Evolutionary conservation across 2,329 filamentous ascomycete species (phyloP).

Genomic region (Purpureocillium takamizusanense): DNA sequence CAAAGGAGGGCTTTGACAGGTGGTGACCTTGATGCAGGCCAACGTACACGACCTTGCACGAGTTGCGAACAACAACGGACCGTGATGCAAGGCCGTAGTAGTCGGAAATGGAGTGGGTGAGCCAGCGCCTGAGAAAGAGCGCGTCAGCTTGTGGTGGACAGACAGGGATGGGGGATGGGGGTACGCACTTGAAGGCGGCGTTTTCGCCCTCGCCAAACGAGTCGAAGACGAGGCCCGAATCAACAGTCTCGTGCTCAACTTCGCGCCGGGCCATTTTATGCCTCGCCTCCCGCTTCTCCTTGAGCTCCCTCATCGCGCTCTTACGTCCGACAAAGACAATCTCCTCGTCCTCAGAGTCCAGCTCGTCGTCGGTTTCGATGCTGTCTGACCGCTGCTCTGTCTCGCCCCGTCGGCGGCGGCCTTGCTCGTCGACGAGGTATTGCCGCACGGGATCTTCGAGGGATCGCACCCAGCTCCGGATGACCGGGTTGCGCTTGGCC

Average conservation of each 20-base stretch:
- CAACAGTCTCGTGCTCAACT: slow-evolving; percentile 48
- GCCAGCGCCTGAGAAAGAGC: slow-evolving; percentile 74
- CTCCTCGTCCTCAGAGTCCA: slow-evolving; percentile 62
- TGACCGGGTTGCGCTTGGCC: slow-evolving; percentile 70
- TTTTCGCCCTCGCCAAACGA: slow-evolving; percentile 64
- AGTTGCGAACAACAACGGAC: slow-evolving; percentile 63
- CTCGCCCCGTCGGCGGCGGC: background rate
- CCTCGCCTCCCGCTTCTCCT: slow-evolving; percentile 25
- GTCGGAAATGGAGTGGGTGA: slow-evolving; percentile 82
- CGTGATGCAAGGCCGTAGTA: slow-evolving; percentile 87
- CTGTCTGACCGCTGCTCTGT: slow-evolving; percentile 7
- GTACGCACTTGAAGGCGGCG: slow-evolving; percentile 70
- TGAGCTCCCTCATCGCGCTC: slow-evolving; percentile 45
- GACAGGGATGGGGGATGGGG: background rate
- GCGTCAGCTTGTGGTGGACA: too few relatives aligned
- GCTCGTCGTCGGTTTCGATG: slow-evolving; percentile 27
- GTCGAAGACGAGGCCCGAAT: slow-evolving; percentile 68
- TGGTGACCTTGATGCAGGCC: slow-evolving; percentile 49
- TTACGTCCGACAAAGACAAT: slow-evolving; percentile 77
- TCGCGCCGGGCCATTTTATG: slow-evolving; percentile 44
- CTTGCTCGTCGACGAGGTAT: slow-evolving; percentile 53
- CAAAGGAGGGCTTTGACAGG: slow-evolving; percentile 12
- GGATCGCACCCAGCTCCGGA: slow-evolving; percentile 70
- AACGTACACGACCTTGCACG: slow-evolving; percentile 75
- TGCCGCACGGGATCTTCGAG: slow-evolving; percentile 76